These are phyloP conservation scores for Fusarium odoratissimum DNA, from an alignment of 2,329 filamentous ascomycete species.

Conservation along the genomic window DNA sequence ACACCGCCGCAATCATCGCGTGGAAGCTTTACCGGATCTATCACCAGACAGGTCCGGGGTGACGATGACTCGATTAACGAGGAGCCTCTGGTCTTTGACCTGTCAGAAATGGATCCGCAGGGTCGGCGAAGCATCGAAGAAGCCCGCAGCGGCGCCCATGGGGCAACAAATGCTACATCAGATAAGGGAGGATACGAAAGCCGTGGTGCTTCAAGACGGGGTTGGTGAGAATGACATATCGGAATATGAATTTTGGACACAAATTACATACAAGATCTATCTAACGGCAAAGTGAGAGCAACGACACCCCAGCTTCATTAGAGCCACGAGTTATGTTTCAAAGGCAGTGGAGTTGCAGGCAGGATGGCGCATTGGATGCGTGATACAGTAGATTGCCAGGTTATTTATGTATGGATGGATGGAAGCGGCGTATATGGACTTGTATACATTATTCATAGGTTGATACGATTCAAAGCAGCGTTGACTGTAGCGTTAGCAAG, in stretches of 20 bases:
- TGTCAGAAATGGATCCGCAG: slow-evolving; percentile 75
- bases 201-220: slow-evolving; percentile 51
- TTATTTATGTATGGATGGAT: background rate
- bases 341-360: slow-evolving; percentile 29
- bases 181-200: slow-evolving; percentile 56
- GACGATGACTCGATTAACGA: slow-evolving; percentile 68
- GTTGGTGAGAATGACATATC: slow-evolving; percentile 48
- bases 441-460: slow-evolving; percentile 16
- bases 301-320: slow-evolving; percentile 8
- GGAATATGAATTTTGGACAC: slow-evolving; percentile 17
- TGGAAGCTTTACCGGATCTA: slow-evolving; percentile 59
- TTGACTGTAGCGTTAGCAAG: slow-evolving; percentile 3
- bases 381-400: slow-evolving; percentile 18
- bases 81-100: slow-evolving; percentile 77
- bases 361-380: slow-evolving; percentile 31
- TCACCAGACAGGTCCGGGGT: slow-evolving; percentile 53
- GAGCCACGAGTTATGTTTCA: slow-evolving; percentile 21
- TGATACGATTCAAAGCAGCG: background rate
- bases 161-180: slow-evolving; percentile 46
- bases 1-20: slow-evolving; percentile 59
- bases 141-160: slow-evolving; percentile 53
- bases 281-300: background rate
- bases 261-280: slow-evolving; percentile 12
- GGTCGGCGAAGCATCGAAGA: slow-evolving; percentile 71
- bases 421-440: slow-evolving; percentile 28